Conservation (phyloP, 2,329 filamentous ascomycete species). For the Helotiales sp. region DNA sequence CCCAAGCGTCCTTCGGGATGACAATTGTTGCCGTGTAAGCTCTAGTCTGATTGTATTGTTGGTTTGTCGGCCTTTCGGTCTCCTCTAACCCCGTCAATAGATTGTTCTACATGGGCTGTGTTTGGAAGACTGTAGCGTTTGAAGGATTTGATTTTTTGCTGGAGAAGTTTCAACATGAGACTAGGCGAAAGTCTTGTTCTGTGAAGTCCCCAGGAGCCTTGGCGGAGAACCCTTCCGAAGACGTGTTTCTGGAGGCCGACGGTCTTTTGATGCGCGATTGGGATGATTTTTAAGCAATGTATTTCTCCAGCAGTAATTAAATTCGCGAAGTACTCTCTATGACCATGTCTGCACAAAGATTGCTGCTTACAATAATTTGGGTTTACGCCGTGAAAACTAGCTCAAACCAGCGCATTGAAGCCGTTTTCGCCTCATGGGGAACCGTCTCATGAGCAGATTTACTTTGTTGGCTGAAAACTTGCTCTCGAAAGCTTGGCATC, state of each 20-base stretch:
- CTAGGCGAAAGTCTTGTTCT: neutral
- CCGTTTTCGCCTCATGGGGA: neutral
- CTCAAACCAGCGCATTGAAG: slow-evolving; percentile 20
- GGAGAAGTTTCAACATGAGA: neutral
- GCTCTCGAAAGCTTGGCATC: slow-evolving; percentile 20
- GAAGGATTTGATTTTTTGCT: neutral
- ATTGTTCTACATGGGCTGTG: neutral
- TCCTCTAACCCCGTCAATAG: neutral
- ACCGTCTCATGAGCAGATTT: slow-evolving; percentile 6
- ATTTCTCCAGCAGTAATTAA: no score
- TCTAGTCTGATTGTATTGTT: neutral
- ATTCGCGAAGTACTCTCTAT: no score
- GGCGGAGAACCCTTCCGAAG: neutral
- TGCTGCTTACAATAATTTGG: neutral
- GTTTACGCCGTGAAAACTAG: slow-evolving; percentile 9
- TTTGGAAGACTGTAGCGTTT: neutral
- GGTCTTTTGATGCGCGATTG: neutral
- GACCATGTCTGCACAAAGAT: no score
- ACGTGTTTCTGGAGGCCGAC: neutral
- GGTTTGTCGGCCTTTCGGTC: neutral
- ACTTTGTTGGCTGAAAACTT: slow-evolving; percentile 22
- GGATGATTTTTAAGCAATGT: neutral
- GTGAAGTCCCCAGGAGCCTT: neutral
- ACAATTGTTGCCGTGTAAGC: slow-evolving; percentile 1
- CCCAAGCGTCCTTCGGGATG: slow-evolving; percentile 8